Base-by-base conservation (phyloP, 2,329 filamentous ascomycete genomes). In the Claviceps sp. region DNA sequence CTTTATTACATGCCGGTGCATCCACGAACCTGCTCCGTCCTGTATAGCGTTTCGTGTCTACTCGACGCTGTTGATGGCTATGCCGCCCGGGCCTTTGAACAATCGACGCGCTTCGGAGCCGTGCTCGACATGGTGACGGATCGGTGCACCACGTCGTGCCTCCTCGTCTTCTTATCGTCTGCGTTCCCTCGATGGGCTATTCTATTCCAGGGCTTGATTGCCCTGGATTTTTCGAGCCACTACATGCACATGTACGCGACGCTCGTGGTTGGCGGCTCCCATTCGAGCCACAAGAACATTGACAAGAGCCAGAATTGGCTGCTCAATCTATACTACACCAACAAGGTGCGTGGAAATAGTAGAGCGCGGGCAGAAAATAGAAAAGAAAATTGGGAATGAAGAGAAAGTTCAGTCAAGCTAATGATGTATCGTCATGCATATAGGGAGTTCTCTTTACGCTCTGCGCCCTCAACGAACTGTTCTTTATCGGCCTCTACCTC, bases 241-340 rank as follows among this genome's bases (percentile, higher is more conserved):
- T 98, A 97, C 67, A 91, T 97, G 76, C 93, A 98, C 73, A 98
- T 98, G 93, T 97, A 95, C 66, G 88, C 90, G 13, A 95, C 89
- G 1, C 74, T 96, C 62, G 83, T 84, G 57, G 93, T 95, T 81
- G 88, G 86, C 50, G 88, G 88, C 50, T 77, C 80, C 50, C 79
- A 82, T 60, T 87, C 71, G 57, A 84, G 89, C 72, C 93, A 98
- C 74, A 98, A 98, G 81, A 90, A 86, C 61, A 83, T 98, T 50
- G 88, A 95, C 65, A 84, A 86, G 69, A 86, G 80, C 65, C 77
- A 89, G 66, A 95, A 88, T 73, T 88, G 84, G 81, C 75, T 97
- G 53, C 72, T 98, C 66, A 93, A 95, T 69, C 75, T 94, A 53
- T 98, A 98, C 76, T 98, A 98, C 71, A 91, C 88, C 56, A 97